A percentile compares a stretch with the other conserved stretches of the same genome.
phyloP scores from a whole-genome alignment of 352 stramenopile species.

The Globisporangium takayamanum region DNA sequence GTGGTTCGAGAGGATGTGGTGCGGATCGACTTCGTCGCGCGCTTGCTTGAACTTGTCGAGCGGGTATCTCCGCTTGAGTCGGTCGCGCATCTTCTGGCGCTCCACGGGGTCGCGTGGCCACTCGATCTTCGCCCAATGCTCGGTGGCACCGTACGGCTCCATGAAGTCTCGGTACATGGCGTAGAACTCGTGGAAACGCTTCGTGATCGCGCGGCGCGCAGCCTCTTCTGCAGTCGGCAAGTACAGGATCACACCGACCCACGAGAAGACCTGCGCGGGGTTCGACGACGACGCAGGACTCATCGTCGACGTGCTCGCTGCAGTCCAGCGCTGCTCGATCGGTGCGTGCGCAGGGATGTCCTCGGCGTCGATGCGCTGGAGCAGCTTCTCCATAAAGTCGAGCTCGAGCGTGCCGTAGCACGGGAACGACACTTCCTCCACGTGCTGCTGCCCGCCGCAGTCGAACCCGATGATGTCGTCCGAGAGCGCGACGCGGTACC shows the following conservation, averaged over 20 bases:
- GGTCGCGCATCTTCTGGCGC: conserved; percentile 43
- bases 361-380: conserved; percentile 89
- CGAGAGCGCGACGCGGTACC: conserved; percentile 86
- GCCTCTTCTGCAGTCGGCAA: conserved; percentile 70
- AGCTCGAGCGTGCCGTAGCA: conserved; percentile 79
- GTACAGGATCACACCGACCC: conserved; percentile 98
- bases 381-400: conserved; percentile 91
- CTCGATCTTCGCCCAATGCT: conserved; percentile 98
- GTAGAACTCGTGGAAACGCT: conserved; percentile 93
- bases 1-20: conserved; percentile 89
- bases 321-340: conserved; percentile 98
- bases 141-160: conserved; percentile 81
- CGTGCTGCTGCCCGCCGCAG: conserved; percentile 97
- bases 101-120: conserved; percentile 50
- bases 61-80: conserved; percentile 79
- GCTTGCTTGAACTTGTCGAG: conserved; percentile 88
- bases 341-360: conserved; percentile 92
- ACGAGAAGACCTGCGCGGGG: conserved; percentile 81
- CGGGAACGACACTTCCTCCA: conserved; percentile 96
- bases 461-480: conserved; percentile 98
- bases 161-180: conserved; percentile 85
- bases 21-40: conserved; percentile 88
- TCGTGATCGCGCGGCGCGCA: conserved; percentile 72
- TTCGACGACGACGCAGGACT: conserved; percentile 87
- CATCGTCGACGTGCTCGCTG: conserved; percentile 87